Percentiles rank a stretch among this genome's conserved stretches.
Conservation (phyloP, 2,329 filamentous ascomycete species). For the Alternaria gansuensis region DNA sequence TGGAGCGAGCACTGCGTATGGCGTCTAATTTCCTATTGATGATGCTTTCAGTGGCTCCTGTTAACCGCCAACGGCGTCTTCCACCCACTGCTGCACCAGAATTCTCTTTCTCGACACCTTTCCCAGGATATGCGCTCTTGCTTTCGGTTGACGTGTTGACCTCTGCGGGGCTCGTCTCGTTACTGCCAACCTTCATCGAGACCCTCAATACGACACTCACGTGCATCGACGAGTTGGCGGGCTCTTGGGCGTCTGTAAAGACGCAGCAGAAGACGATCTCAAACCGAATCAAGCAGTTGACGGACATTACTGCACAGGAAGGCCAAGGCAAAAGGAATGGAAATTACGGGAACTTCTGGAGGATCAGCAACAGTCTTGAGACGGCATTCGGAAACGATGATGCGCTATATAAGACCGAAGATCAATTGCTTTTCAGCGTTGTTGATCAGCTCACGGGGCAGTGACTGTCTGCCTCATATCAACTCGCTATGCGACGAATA, state of each 20-base stretch:
- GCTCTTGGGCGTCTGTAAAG: conserved; percentile 68
- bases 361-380: conserved; percentile 52
- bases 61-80: conserved; percentile 41
- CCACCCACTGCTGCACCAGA: conserved; percentile 40
- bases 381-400: conserved; percentile 56
- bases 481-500: neutral
- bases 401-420: conserved; percentile 53
- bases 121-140: conserved; percentile 68
- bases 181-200: conserved; percentile 63
- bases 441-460: conserved; percentile 36
- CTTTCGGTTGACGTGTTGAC: conserved; percentile 73
- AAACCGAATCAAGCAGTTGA: conserved; percentile 57
- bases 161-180: conserved; percentile 60
- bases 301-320: conserved; percentile 51
- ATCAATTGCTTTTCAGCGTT: conserved; percentile 43
- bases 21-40: conserved; percentile 45
- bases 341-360: conserved; percentile 48
- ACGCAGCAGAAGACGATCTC: conserved; percentile 62
- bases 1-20: conserved; percentile 41
- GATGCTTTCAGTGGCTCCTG: conserved; percentile 44
- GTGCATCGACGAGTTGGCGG: conserved; percentile 65
- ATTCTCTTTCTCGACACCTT: conserved; percentile 62
- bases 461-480: conserved; percentile 11
- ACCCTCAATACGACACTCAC: conserved; percentile 63
- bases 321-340: conserved; percentile 44